Evolutionary conservation across 768 basidiomycete genomes (phyloP).

Genomic region (Guyanaporus albipodus): DNA sequence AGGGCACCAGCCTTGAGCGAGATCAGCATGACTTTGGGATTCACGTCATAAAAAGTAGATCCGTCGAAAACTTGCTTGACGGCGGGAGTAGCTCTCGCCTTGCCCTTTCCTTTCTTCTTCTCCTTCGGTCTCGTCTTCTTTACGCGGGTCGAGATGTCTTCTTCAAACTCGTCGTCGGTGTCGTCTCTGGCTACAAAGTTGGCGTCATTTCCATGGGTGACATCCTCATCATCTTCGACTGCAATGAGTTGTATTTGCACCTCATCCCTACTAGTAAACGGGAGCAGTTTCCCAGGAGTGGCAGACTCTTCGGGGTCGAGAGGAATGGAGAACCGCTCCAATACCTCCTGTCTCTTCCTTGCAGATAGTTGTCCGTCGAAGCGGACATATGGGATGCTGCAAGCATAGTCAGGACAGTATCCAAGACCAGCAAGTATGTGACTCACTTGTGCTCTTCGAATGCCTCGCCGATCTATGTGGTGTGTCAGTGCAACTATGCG

Average conservation of each 20-base stretch:
- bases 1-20: conserved; percentile 86
- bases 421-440: background rate
- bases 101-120: conserved; percentile 40
- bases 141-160: conserved; percentile 28
- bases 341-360: conserved; percentile 69
- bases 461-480: conserved; percentile 60
- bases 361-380: conserved; percentile 90
- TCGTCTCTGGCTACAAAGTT: conserved; percentile 33
- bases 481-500: background rate
- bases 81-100: conserved; percentile 22
- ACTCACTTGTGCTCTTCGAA: conserved; percentile 62
- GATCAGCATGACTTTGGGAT: conserved; percentile 80
- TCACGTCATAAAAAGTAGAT: conserved; percentile 33
- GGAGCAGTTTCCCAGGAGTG: conserved; percentile 15
- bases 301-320: conserved; percentile 36
- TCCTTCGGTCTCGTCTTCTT: conserved; percentile 33
- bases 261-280: conserved; percentile 5
- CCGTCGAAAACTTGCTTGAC: conserved; percentile 17
- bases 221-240: conserved; percentile 11
- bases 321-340: conserved; percentile 70
- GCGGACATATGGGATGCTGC: conserved; percentile 69
- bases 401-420: conserved; percentile 1
- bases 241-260: background rate
- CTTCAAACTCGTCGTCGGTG: conserved; percentile 31
- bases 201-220: conserved; percentile 31